Conservation (phyloP, 495 filamentous ascomycete genomes). For the Daldinia childiae region DNA sequence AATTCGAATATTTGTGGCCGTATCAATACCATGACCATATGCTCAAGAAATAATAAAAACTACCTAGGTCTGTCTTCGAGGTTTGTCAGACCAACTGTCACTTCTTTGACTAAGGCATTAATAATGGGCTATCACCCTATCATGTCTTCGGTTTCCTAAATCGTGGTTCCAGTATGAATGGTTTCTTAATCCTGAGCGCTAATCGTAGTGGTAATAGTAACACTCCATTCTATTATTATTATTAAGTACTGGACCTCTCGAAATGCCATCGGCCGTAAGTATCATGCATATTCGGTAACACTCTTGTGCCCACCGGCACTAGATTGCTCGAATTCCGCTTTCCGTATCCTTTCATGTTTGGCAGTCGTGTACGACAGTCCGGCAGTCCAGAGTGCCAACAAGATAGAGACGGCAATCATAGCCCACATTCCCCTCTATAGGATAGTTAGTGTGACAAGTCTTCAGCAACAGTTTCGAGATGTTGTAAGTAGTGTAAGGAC, state of each 20-base stretch:
- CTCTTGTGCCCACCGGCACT: constrained; percentile 17
- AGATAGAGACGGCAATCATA: constrained; percentile 65
- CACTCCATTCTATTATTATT: no score
- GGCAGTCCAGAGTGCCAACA: constrained; percentile 61
- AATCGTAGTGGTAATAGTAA: no score
- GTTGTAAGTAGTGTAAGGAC: constrained; percentile 17
- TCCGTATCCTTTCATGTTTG: constrained; percentile 46
- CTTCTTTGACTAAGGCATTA: no score
- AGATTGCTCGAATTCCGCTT: constrained; percentile 30
- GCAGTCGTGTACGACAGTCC: constrained; percentile 53
- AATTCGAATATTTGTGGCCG: no score
- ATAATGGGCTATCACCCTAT: no score
- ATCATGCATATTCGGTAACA: constrained; percentile 23
- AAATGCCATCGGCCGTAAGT: neutral
- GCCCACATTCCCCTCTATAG: constrained; percentile 64
- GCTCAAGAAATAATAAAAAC: no score
- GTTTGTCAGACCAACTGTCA: no score
- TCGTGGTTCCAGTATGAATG: no score
- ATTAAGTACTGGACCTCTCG: neutral
- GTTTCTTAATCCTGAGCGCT: no score
- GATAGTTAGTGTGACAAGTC: constrained; percentile 22
- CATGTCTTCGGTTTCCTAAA: no score
- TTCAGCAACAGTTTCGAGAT: neutral
- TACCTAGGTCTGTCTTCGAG: no score
- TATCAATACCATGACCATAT: no score